Conservation (phyloP, 768 basidiomycete genomes). For the Collybia sp. region DNA sequence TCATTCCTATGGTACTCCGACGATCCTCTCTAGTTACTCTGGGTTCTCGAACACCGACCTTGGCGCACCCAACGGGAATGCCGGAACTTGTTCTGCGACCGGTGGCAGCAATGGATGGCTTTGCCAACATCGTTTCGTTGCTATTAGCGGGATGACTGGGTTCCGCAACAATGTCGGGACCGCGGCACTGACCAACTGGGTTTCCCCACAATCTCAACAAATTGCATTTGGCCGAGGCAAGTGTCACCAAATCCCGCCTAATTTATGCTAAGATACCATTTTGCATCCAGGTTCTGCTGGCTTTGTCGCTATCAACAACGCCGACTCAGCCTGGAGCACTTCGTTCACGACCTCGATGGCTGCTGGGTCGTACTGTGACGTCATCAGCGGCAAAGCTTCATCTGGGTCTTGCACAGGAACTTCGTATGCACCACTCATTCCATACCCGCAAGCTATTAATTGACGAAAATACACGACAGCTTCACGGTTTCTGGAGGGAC, state of each 20-base stretch:
- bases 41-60: constrained; percentile 41
- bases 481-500: constrained; percentile 44
- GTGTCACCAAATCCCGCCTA: constrained; percentile 3
- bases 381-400: constrained; percentile 42
- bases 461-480: constrained; percentile 26
- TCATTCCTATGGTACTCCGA: constrained; percentile 63
- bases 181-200: constrained; percentile 50
- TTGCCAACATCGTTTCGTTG: constrained; percentile 60
- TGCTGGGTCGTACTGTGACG: constrained; percentile 60
- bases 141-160: constrained; percentile 59
- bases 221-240: constrained; percentile 65
- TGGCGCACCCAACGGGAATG: constrained; percentile 59
- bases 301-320: constrained; percentile 67
- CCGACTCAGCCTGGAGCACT: constrained; percentile 46
- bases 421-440: constrained; percentile 30
- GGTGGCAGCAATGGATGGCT: constrained; percentile 58
- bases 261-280: too few species aligned
- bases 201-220: constrained; percentile 49
- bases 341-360: constrained; percentile 57
- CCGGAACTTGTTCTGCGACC: constrained; percentile 45
- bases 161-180: constrained; percentile 57
- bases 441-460: background rate
- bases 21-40: constrained; percentile 56
- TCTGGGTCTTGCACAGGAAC: constrained; percentile 44
- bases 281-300: constrained; percentile 43